phyloP scores from a whole-genome alignment of 176 grass and related monocot species.

The Eremochloa ophiuroides region DNA sequence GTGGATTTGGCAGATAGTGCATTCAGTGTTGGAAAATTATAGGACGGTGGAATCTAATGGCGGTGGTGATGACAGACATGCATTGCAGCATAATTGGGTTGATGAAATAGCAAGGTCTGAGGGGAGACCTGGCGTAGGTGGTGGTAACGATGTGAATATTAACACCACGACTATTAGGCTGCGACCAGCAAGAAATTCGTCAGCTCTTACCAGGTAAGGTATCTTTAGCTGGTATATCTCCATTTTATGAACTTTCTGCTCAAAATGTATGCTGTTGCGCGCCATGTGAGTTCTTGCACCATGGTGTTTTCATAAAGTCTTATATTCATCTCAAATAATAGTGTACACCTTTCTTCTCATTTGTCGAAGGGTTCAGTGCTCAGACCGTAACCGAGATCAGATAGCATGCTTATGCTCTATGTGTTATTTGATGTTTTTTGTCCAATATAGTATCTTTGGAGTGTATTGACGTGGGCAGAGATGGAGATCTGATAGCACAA shows the following conservation, averaged over 20 bases:
- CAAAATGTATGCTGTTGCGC: background rate
- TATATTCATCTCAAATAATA: background rate
- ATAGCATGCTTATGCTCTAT: conserved; percentile 1
- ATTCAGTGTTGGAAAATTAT: conserved; percentile 82
- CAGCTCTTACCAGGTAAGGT: conserved; percentile 63
- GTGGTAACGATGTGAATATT: conserved; percentile 57
- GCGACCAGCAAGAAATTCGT: conserved; percentile 50
- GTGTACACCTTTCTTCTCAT: background rate
- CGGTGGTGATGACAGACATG: conserved; percentile 51
- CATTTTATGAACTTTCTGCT: background rate
- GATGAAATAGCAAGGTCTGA: conserved; percentile 92
- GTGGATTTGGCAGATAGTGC: conserved; percentile 72
- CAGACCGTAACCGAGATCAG: background rate
- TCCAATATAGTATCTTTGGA: conserved; percentile 4
- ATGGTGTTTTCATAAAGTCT: background rate
- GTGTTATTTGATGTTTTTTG: background rate
- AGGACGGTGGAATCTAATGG: conserved; percentile 39
- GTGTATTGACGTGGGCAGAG: background rate
- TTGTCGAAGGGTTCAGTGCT: background rate
- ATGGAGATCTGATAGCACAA: background rate
- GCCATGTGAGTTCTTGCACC: background rate
- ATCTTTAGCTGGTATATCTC: conserved; percentile 3
- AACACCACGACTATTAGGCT: conserved; percentile 36
- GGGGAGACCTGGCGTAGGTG: conserved; percentile 60
- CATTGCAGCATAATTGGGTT: conserved; percentile 92